Base-by-base conservation (phyloP, 2,329 filamentous ascomycete species). In the Teratosphaeria destructans region DNA sequence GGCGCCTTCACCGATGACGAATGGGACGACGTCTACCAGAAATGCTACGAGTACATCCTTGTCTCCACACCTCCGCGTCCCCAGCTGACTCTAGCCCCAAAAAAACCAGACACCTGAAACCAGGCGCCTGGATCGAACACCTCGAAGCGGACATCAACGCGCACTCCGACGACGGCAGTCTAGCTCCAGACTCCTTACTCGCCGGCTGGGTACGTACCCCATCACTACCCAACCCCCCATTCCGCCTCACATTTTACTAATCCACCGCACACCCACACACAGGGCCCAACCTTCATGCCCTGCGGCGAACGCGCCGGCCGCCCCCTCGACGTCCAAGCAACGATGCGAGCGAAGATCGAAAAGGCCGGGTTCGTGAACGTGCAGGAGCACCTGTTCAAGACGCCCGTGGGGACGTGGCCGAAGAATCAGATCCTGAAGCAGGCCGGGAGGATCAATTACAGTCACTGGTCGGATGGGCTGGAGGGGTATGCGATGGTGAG, bases 41-140 rank as follows among this genome's bases (percentile, higher is more conserved):
- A 47, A n/a, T 47, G 43, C n/a, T 47, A 47, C 16, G 43, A 47
- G 43, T 47, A 47, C 16, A n/a, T 23, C 23, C 23, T 23, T 23
- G 1, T 1, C 23, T 23, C 23, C 23, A 23, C 23, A 23, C 23
- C 23, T 23, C 23, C 23, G 23, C 23, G 23, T 23, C 23, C 23
- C 23, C 23, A 23, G 23, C 23, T 23, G 23, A 23, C 23, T 23
- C 23, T 23, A 23, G 23, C 23, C 23, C 23, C 1, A 23, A 23
- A 23, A 23, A 23, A 19, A 8, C 14, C 43, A 47, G 43, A 4
- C 11, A 47, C 43, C 71, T 73, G 59, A 75, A 74, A 59, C 76
- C 76, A 0, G 76, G 76, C 5, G 76, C 75, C 54, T 77, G 70
- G 67, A 65, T 77, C 26, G 75, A 78, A 60, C 71, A 76, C 34